Evolutionary conservation across 257 asterid genomes (phyloP), one percentile per base, ranked within the genome.

Genomic region (Eucommia ulmoides): DNA sequence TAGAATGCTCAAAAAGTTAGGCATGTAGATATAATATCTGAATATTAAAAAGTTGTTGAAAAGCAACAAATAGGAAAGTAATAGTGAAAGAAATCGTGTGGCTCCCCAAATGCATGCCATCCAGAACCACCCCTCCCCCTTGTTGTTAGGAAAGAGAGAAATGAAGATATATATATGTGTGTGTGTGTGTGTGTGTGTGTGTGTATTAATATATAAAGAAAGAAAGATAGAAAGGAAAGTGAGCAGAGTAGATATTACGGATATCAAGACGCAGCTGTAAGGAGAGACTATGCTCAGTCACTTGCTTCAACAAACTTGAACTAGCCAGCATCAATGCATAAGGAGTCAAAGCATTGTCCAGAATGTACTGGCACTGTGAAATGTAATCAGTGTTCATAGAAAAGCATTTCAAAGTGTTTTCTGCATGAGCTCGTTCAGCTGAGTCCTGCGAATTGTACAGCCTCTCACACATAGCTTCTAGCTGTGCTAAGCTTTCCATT

Each of bases 261-360:
- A 89, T 85, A 76, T 89, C 98, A 69, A 89, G 92, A 73, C 98
- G 96, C 50, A 86, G 94, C 78, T 85, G 96, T 84, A 79, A 72
- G 26, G 93, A 80, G 66, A 89, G 93, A 65, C 81, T 78, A 46
- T 85, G 94, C 60, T 86, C 98, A 5, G 98, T 82, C 71, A 89
- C 98, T 89, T 89, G 98, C 82, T 89, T 89, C 88, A 85, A 77
- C 86, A 89, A 78, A 86, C 98, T 85, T 59, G 98, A 85, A 74
- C 98, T 89, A 51, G 98, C 98, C 87, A 89, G 79, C 96, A 89
- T 85, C 88, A 89, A 63, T 8, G 98, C 94, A 53, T 89, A 89
- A 53, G 98, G 98, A 60, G 98, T 82, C 70, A 79, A 77, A 52
- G 98, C 96, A 65, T 85, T 81, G 81, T 89, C 98, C 91, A 89